Conservation (phyloP, 441 rosid species). For the Hura crepitans region DNA sequence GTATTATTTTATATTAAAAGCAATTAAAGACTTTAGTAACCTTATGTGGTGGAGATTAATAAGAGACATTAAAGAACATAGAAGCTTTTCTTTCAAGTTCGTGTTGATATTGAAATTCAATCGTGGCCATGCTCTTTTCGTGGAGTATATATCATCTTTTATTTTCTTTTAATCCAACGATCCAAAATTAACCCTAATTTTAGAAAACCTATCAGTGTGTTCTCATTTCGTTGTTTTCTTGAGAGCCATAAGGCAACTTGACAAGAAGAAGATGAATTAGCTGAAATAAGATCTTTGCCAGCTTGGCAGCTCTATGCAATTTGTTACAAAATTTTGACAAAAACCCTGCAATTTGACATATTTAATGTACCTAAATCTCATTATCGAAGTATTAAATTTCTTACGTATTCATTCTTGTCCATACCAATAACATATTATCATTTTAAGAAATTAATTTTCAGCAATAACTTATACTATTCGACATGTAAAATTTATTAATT, state of each 20-base stretch:
- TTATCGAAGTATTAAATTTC: too few species aligned
- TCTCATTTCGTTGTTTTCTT: not conserved
- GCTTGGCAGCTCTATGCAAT: not conserved
- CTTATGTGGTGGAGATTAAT: conserved; percentile 29
- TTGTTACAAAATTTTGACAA: not conserved
- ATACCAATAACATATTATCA: too few species aligned
- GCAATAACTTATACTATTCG: too few species aligned
- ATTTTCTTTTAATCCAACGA: not conserved
- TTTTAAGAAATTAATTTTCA: too few species aligned
- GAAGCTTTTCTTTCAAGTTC: conserved; percentile 23
- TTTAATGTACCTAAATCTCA: too few species aligned
- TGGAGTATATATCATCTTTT: conserved; percentile 34
- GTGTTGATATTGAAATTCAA: conserved; percentile 23
- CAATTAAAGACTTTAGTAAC: not conserved
- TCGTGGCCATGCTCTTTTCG: conserved; percentile 9
- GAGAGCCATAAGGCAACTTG: not conserved
- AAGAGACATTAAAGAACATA: conserved; percentile 20
- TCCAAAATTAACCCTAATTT: conserved; percentile 19
- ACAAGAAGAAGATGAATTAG: not conserved
- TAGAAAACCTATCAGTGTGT: not conserved
- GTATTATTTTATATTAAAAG: conserved; percentile 1
- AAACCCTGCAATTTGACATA: conserved; percentile 7
- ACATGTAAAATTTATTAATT: too few species aligned
- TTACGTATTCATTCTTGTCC: too few species aligned
- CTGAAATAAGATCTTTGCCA: not conserved